Conservation (phyloP, 257 asterid genomes). For the Ilex asprella region DNA sequence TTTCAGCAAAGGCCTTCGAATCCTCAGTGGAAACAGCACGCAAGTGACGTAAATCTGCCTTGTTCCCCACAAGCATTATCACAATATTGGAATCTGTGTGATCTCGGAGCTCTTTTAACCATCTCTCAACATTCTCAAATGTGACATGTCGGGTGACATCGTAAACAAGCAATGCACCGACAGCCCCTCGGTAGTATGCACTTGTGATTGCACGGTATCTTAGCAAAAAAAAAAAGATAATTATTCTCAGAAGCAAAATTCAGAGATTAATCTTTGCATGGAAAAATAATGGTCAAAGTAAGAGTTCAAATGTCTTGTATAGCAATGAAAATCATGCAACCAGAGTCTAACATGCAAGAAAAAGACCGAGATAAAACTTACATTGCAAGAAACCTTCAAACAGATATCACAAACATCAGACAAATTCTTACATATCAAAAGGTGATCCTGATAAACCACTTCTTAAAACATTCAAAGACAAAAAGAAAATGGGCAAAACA, state of each 20-base stretch:
- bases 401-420: no score
- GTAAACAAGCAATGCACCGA: constrained; percentile 25
- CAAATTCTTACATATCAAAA: no score
- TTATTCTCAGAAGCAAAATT: background rate
- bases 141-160: constrained; percentile 27
- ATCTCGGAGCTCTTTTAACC: constrained; percentile 30
- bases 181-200: constrained; percentile 29
- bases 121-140: constrained; percentile 25
- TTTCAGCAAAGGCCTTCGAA: constrained; percentile 24
- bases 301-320: background rate
- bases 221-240: background rate
- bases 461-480: no score
- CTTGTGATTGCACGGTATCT: constrained; percentile 33
- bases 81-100: constrained; percentile 26
- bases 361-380: no score
- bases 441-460: no score
- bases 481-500: no score
- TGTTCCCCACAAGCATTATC: constrained; percentile 29
- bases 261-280: background rate
- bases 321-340: background rate
- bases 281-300: background rate
- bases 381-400: background rate
- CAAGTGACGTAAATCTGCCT: constrained; percentile 27
- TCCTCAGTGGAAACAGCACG: constrained; percentile 30
- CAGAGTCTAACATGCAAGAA: background rate